phyloP scores from a whole-genome alignment of 306 rosid species.

The Cucumis melo region DNA sequence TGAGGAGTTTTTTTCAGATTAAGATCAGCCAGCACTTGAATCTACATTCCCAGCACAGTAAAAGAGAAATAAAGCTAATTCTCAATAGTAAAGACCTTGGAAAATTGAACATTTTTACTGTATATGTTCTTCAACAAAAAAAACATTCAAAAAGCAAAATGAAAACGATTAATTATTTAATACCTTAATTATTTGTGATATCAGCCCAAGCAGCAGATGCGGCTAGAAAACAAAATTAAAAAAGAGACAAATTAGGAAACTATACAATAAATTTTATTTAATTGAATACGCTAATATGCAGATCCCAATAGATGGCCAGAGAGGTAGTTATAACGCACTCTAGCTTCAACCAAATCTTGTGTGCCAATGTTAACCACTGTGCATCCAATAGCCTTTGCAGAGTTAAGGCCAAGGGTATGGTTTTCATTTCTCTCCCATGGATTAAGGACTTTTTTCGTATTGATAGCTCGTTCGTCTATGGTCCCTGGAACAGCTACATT shows the following conservation, averaged over 20 bases:
- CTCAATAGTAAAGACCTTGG: slow-evolving; percentile 4
- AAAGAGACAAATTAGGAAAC: slow-evolving; percentile 6
- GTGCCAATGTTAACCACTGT: slow-evolving; percentile 98
- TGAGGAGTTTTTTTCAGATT: slow-evolving; percentile 98
- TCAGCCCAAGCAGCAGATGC: slow-evolving; percentile 80
- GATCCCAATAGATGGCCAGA: slow-evolving; percentile 2
- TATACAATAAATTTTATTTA: not conserved
- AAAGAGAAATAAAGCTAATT: slow-evolving; percentile 4
- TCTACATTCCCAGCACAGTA: slow-evolving; percentile 39
- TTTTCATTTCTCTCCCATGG: slow-evolving; percentile 99
- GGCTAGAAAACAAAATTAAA: slow-evolving; percentile 38
- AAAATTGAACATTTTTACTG: not conserved
- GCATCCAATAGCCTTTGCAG: slow-evolving; percentile 99
- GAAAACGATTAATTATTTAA: slow-evolving; percentile 2
- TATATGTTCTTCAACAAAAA: not conserved
- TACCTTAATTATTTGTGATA: slow-evolving; percentile 96
- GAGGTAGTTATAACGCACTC: slow-evolving; percentile 46
- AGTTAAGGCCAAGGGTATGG: slow-evolving; percentile 92
- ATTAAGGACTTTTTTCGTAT: slow-evolving; percentile 75
- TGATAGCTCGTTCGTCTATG: slow-evolving; percentile 96
- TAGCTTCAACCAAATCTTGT: slow-evolving; percentile 82
- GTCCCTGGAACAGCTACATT: slow-evolving; percentile 98
- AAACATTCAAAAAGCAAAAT: not conserved
- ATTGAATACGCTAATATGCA: not conserved
- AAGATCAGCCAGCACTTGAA: slow-evolving; percentile 91